Percentiles rank a stretch among this genome's conserved stretches.
Evolutionary conservation across 495 filamentous ascomycete species (phyloP).

Genomic region (Paragyromitra xinjiangensis): DNA sequence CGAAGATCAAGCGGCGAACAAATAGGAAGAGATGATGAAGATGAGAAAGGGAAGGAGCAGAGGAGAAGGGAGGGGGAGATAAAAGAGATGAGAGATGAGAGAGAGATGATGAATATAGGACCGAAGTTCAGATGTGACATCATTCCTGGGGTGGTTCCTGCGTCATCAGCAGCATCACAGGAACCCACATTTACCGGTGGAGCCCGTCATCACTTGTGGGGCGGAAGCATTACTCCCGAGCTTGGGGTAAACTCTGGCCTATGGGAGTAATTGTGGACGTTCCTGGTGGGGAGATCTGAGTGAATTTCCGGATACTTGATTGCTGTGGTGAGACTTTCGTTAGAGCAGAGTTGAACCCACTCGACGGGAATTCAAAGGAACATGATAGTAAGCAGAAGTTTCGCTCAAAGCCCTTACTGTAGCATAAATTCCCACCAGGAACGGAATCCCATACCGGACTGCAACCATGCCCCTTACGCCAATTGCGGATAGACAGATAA

Average conservation of each 20-base stretch:
- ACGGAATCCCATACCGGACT: conserved; percentile 10
- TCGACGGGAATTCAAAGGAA: neutral
- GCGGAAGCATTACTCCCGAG: neutral
- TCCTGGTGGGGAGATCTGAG: neutral
- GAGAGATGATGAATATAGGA: neutral
- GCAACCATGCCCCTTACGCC: neutral
- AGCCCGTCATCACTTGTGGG: conserved; percentile 11
- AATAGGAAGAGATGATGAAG: conserved; percentile 7
- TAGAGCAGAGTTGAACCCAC: neutral
- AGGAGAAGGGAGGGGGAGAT: neutral
- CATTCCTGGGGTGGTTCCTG: neutral
- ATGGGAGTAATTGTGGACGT: neutral
- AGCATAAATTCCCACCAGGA: neutral
- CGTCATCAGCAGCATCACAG: conserved; percentile 24
- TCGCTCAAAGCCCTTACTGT: neutral
- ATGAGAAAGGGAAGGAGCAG: neutral
- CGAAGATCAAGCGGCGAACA: conserved; percentile 13
- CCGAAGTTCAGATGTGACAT: conserved; percentile 26
- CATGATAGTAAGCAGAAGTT: neutral
- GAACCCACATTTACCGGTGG: neutral
- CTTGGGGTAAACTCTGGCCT: neutral
- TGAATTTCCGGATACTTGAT: neutral
- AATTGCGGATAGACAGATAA: neutral
- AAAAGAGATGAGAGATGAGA: neutral
- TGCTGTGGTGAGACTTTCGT: neutral